These are phyloP conservation scores for Lanmaoa rubissima DNA, from an alignment of 768 basidiomycete species.

Conservation along the genomic window DNA sequence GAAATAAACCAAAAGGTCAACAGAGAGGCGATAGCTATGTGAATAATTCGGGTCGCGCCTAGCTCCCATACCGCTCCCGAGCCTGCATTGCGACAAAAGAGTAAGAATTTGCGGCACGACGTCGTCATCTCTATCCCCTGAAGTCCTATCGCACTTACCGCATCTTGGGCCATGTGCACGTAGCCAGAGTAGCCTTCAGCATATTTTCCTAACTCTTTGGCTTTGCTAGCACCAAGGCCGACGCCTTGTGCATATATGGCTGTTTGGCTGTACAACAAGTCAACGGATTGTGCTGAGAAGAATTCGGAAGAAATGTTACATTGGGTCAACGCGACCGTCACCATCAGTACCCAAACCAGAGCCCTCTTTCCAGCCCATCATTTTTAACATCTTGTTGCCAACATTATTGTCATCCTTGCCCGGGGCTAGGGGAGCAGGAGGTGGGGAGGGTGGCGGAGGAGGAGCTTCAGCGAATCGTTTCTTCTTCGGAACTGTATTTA, in stretches of 20 bases:
- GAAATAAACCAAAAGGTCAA: conserved; percentile 17
- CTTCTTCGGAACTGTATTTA: conserved; percentile 36
- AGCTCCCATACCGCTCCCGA: conserved; percentile 37
- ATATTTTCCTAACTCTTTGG: conserved; percentile 74
- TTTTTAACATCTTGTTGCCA: conserved; percentile 90
- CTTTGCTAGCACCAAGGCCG: conserved; percentile 91
- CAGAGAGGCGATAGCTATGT: conserved; percentile 7
- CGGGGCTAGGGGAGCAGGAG: conserved; percentile 63
- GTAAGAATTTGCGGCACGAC: conserved; percentile 23
- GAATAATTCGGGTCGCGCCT: conserved; percentile 12
- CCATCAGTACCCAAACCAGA: conserved; percentile 80
- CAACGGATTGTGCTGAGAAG: conserved; percentile 3
- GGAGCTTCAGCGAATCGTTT: conserved; percentile 54
- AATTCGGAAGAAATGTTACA: conserved; percentile 42
- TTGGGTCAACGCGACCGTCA: conserved; percentile 85
- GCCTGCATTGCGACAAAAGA: conserved; percentile 29
- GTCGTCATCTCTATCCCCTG: conserved; percentile 22
- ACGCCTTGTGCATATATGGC: conserved; percentile 86
- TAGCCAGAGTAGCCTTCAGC: conserved; percentile 68
- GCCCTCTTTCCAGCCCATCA: conserved; percentile 98
- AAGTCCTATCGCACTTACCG: conserved; percentile 42
- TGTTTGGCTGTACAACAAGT: conserved; percentile 54
- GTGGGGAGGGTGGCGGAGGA: conserved; percentile 56
- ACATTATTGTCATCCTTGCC: conserved; percentile 82
- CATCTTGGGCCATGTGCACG: conserved; percentile 69